Percentiles rank a stretch among this genome's conserved stretches.
phyloP scores from a whole-genome alignment of 2,329 filamentous ascomycete species.

The Zopfia rhizophila region DNA sequence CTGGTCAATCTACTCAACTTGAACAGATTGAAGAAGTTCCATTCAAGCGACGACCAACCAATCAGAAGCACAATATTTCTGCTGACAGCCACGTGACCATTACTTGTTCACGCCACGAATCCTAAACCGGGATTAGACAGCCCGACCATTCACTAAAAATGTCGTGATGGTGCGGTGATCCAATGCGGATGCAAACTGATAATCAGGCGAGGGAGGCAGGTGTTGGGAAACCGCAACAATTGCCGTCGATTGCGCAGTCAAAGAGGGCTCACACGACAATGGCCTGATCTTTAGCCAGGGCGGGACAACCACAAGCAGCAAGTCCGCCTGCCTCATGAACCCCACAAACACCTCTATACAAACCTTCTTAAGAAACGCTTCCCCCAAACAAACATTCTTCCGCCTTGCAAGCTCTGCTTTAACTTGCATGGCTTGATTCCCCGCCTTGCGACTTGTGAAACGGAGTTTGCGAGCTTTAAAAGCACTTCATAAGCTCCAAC shows the following conservation, averaged over 20 bases:
- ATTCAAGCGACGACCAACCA: no score
- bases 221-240: constrained; percentile 7
- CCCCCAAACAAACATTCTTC: background rate
- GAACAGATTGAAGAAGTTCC: no score
- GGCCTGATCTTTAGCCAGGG: constrained; percentile 20
- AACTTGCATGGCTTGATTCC: constrained; percentile 4
- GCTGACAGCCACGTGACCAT: no score
- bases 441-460: background rate
- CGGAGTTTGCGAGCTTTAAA: no score
- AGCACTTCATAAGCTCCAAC: background rate
- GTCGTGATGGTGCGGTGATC: constrained; percentile 32
- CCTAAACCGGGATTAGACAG: no score
- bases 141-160: constrained; percentile 18
- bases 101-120: no score
- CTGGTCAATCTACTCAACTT: no score
- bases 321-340: constrained; percentile 1
- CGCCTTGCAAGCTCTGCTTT: background rate
- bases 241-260: constrained; percentile 8
- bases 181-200: constrained; percentile 11
- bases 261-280: constrained; percentile 24
- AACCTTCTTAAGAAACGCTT: background rate
- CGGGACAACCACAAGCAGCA: background rate
- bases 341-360: constrained; percentile 10
- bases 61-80: no score
- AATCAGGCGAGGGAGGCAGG: constrained; percentile 7